Percentiles rank a stretch among this genome's conserved stretches.
These are phyloP conservation scores for Auricularia auricula-judae DNA, from an alignment of 768 basidiomycete species.

Conservation along the genomic window DNA sequence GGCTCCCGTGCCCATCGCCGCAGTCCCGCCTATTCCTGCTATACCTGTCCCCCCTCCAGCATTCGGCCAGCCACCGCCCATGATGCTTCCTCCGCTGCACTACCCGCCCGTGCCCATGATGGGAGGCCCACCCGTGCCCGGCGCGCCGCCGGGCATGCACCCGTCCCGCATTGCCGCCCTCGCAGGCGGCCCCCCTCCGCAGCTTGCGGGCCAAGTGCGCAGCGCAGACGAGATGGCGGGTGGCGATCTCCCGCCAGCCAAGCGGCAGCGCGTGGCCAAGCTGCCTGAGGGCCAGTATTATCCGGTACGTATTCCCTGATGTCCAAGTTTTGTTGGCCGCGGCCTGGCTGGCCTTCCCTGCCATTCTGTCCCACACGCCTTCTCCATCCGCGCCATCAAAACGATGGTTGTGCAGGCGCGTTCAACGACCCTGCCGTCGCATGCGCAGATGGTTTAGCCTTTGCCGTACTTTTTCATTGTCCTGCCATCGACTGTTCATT, in stretches of 20 bases:
- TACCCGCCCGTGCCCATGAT: slow-evolving; percentile 53
- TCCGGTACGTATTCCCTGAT: slow-evolving; percentile 40
- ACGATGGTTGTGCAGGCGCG: not conserved
- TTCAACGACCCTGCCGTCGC: too few species aligned
- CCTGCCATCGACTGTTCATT: not conserved
- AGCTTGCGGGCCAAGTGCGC: slow-evolving; percentile 57
- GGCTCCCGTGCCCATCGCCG: slow-evolving; percentile 18
- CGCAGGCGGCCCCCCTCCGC: slow-evolving; percentile 34
- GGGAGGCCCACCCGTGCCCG: slow-evolving; percentile 20
- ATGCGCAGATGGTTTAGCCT: not conserved
- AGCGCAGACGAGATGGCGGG: slow-evolving; percentile 71
- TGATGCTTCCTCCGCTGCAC: slow-evolving; percentile 78
- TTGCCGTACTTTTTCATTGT: not conserved
- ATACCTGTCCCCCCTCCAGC: slow-evolving; percentile 89
- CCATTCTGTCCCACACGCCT: not conserved
- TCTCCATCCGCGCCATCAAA: not conserved
- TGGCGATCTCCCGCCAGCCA: slow-evolving; percentile 60
- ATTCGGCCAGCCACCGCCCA: slow-evolving; percentile 45
- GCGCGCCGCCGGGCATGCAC: slow-evolving; percentile 48
- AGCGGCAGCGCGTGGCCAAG: slow-evolving; percentile 79
- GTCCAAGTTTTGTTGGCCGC: not conserved
- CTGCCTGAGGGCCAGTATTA: slow-evolving; percentile 76
- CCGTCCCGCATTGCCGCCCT: slow-evolving; percentile 54
- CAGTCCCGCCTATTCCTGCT: slow-evolving; percentile 61
- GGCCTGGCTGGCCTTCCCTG: slow-evolving; percentile 10